Conservation (phyloP, 192 early-diverging fungal genomes). For the Entomortierella chlamydospora region DNA sequence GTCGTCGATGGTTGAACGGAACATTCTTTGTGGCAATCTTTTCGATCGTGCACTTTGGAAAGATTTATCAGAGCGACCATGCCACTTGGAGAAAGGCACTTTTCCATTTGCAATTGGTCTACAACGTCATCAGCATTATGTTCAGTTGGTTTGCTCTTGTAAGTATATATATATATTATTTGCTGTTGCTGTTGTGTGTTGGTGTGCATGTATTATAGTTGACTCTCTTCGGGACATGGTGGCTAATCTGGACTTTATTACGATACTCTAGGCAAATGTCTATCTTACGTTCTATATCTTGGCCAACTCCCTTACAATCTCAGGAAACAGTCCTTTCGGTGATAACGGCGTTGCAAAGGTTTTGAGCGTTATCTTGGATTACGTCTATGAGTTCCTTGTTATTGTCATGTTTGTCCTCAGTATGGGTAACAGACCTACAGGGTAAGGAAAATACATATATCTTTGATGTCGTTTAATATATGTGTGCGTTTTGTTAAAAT, state of each 20-base stretch:
- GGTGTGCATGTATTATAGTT: too few relatives aligned
- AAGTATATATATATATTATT: conserved; percentile 27
- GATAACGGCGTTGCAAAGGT: conserved; percentile 61
- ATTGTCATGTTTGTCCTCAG: conserved; percentile 85
- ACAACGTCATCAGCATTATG: conserved; percentile 74
- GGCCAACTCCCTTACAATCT: conserved; percentile 47
- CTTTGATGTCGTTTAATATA: too few relatives aligned
- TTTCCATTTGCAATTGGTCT: conserved; percentile 71
- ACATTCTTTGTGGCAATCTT: conserved; percentile 83
- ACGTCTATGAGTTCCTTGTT: conserved; percentile 83
- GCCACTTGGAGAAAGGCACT: conserved; percentile 62
- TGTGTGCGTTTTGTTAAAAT: too few relatives aligned
- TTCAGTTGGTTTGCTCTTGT: conserved; percentile 84
- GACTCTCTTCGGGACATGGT: too few relatives aligned
- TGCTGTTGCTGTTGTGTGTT: too few relatives aligned
- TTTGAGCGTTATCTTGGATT: conserved; percentile 76
- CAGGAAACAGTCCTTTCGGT: conserved; percentile 67
- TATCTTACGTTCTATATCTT: conserved; percentile 89
- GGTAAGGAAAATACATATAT: too few relatives aligned
- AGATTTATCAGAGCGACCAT: conserved; percentile 67
- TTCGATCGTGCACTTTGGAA: conserved; percentile 66
- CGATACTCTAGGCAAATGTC: conserved; percentile 69
- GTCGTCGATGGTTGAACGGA: conserved; percentile 86
- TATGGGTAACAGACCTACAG: conserved; percentile 93
- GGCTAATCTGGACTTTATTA: too few relatives aligned